Percentiles rank a stretch among this genome's conserved stretches.
These are phyloP conservation scores for Auxenochlorella pyrenoidosa DNA, from an alignment of 139 green algal genomes.

Conservation along the genomic window DNA sequence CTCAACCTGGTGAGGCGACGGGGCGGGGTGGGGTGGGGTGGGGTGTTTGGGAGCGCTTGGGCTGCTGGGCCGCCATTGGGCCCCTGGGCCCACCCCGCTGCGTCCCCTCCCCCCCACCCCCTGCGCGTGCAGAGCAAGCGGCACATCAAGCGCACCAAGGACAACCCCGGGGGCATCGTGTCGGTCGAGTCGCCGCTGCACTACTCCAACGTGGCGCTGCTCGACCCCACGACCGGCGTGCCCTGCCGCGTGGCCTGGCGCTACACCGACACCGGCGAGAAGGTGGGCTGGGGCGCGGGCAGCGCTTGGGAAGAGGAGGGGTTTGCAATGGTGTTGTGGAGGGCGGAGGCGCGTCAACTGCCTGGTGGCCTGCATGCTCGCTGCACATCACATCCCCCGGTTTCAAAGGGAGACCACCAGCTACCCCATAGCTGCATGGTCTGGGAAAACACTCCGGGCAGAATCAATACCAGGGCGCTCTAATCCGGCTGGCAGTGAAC, in stretches of 20 bases:
- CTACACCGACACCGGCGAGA: conserved; percentile 70
- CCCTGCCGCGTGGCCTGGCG: conserved; percentile 64
- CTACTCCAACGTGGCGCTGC: conserved; percentile 83
- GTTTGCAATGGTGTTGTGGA: neutral
- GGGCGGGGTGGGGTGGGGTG: neutral
- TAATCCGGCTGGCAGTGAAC: too few species aligned
- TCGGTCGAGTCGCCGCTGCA: conserved; percentile 75
- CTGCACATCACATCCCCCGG: too few species aligned
- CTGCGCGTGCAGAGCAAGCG: conserved; percentile 66
- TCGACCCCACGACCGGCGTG: conserved; percentile 75
- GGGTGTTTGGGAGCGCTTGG: neutral
- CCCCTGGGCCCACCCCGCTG: neutral
- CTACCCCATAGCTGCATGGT: too few species aligned
- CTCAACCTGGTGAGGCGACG: conserved; percentile 71
- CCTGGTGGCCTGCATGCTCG: too few species aligned
- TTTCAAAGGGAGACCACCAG: too few species aligned
- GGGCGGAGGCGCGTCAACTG: too few species aligned
- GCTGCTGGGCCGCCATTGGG: neutral
- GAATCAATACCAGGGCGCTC: too few species aligned
- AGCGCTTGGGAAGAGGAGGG: neutral
- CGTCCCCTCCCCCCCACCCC: neutral
- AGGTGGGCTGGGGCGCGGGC: conserved; percentile 40
- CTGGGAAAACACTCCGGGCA: too few species aligned
- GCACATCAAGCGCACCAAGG: conserved; percentile 61
- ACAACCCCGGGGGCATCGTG: conserved; percentile 72